Conservation (phyloP, 2,329 filamentous ascomycete genomes). For the Colletotrichum costaricense region DNA sequence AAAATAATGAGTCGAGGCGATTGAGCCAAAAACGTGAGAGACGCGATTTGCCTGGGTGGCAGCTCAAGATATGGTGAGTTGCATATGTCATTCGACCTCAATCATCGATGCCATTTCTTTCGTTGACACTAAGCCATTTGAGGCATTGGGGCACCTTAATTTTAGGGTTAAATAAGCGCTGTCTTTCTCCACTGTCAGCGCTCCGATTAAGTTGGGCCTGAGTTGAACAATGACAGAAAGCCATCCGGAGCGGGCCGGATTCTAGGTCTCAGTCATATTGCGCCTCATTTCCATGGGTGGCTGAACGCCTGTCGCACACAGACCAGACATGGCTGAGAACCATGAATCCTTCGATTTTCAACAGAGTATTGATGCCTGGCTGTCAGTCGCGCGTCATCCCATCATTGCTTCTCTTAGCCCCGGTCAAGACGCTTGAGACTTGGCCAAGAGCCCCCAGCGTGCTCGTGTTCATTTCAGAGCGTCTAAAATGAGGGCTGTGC, state of each 20-base stretch:
- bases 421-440: background rate
- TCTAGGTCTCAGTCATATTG: background rate
- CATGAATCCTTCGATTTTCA: background rate
- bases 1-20: too few relatives aligned
- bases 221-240: background rate
- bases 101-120: too few relatives aligned
- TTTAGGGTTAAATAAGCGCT: background rate
- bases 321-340: background rate
- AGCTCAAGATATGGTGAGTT: too few relatives aligned
- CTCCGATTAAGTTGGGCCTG: background rate
- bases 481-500: slow-evolving; percentile 19
- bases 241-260: background rate
- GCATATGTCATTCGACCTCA: too few relatives aligned
- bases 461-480: slow-evolving; percentile 16
- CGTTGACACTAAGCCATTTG: background rate
- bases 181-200: background rate
- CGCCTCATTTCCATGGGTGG: background rate
- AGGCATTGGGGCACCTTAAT: background rate
- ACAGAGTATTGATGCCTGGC: background rate
- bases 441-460: slow-evolving; percentile 16
- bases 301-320: background rate
- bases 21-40: too few relatives aligned
- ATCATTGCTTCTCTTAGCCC: slow-evolving; percentile 8
- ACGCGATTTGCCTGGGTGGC: too few relatives aligned
- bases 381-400: background rate